Conservation (phyloP, 306 rosid species). For the Morella rubra region DNA sequence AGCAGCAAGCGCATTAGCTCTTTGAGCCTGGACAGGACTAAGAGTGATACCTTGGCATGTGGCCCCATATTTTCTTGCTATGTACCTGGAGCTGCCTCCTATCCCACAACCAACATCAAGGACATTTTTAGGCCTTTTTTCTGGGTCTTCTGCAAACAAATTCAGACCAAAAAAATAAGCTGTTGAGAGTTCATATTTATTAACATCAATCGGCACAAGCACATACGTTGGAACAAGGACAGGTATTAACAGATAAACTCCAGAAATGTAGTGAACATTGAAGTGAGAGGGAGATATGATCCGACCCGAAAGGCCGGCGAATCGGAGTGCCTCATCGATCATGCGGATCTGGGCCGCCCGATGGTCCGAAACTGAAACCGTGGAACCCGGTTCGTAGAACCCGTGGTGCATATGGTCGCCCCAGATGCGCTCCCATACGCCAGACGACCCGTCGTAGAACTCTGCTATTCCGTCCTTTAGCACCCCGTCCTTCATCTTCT, state of each 20-base stretch:
- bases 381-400: conserved; percentile 53
- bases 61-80: conserved; percentile 66
- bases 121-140: conserved; percentile 42
- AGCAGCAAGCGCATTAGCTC: conserved; percentile 80
- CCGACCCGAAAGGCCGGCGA: conserved; percentile 46
- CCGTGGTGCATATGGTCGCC: conserved; percentile 99
- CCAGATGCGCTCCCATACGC: conserved; percentile 81
- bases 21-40: conserved; percentile 83
- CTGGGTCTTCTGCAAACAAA: conserved; percentile 21
- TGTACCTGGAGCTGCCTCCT: conserved; percentile 88
- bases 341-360: conserved; percentile 84
- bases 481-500: conserved; percentile 1
- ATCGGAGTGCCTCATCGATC: conserved; percentile 73
- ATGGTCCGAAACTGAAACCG: conserved; percentile 60
- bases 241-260: too few species aligned
- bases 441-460: conserved; percentile 86
- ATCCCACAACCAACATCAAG: conserved; percentile 97
- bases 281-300: background rate
- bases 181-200: background rate
- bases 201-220: background rate
- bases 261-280: too few species aligned
- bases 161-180: background rate
- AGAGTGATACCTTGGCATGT: conserved; percentile 69
- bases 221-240: background rate
- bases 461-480: conserved; percentile 74